A percentile compares a stretch with the other conserved stretches of the same genome.
These are phyloP conservation scores for Achlya hypogyna DNA, from an alignment of 352 stramenopile genomes.

Conservation along the genomic window DNA sequence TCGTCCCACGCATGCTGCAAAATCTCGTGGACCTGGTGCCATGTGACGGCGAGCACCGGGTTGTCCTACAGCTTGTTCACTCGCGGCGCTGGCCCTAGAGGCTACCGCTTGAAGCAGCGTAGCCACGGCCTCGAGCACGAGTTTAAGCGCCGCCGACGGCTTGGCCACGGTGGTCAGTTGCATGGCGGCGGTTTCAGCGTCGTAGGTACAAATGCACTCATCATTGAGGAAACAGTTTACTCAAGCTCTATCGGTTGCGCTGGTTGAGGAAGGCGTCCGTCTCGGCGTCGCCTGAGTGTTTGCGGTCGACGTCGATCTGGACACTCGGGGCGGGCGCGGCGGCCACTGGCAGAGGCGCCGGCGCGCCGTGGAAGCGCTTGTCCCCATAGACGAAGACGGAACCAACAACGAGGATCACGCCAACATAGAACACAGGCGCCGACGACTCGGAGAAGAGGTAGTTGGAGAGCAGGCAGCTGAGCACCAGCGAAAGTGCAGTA, in stretches of 20 bases:
- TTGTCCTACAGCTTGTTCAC: not conserved
- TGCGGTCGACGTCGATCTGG: not conserved
- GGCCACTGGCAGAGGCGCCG: not conserved
- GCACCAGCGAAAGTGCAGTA: constrained; percentile 80
- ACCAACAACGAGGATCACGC: constrained; percentile 61
- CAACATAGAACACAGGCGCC: constrained; percentile 62
- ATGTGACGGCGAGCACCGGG: not conserved
- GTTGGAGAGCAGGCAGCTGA: constrained; percentile 85
- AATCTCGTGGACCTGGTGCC: not conserved
- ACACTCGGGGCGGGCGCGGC: not conserved
- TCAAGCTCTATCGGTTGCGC: not conserved
- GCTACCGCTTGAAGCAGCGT: not conserved
- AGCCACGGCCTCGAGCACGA: not conserved
- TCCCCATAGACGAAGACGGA: constrained; percentile 84
- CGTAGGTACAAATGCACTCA: not conserved
- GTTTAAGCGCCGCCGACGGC: not conserved
- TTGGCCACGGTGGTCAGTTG: not conserved
- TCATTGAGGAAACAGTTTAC: not conserved
- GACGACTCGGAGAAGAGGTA: constrained; percentile 78
- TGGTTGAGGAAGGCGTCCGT: constrained; percentile 9
- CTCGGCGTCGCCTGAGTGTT: not conserved
- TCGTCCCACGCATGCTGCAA: constrained; percentile 3
- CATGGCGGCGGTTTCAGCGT: not conserved
- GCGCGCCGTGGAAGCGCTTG: constrained; percentile 21
- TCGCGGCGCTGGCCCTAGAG: not conserved